Conservation (phyloP, 2,329 filamentous ascomycete genomes). For the Lasiodiplodia citricola region DNA sequence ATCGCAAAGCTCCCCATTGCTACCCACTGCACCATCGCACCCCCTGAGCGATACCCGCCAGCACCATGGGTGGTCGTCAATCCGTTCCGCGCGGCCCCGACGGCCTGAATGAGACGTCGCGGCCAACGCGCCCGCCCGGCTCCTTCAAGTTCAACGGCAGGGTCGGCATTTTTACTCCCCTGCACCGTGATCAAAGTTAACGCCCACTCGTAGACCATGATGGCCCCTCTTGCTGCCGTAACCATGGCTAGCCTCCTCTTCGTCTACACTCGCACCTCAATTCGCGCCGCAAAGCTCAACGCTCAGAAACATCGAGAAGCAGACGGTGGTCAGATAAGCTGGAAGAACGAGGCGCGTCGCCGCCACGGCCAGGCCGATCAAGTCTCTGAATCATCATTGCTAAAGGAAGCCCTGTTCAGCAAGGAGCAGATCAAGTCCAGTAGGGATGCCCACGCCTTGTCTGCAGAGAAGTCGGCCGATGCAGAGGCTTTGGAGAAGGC, state of each 20-base stretch:
- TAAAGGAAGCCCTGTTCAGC: constrained; percentile 22
- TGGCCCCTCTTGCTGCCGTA: constrained; percentile 66
- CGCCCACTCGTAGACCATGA: constrained; percentile 51
- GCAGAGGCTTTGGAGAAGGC: constrained; percentile 7
- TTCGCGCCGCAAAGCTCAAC: constrained; percentile 69
- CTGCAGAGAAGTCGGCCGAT: constrained; percentile 2
- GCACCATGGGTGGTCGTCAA: constrained; percentile 52
- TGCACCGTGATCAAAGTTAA: constrained; percentile 1
- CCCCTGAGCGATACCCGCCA: not conserved
- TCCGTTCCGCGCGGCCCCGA: constrained; percentile 51
- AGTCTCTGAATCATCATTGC: constrained; percentile 10
- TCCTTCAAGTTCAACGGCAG: constrained; percentile 23
- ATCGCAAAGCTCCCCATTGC: not conserved
- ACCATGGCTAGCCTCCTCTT: constrained; percentile 66
- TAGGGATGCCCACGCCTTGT: not conserved
- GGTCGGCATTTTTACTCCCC: not conserved
- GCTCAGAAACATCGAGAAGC: constrained; percentile 64
- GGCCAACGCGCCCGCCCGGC: constrained; percentile 22
- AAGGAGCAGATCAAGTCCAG: constrained; percentile 3
- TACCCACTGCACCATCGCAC: not conserved
- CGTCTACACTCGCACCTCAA: constrained; percentile 68
- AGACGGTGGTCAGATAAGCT: constrained; percentile 61
- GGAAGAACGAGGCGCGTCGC: constrained; percentile 60
- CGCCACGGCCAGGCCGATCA: constrained; percentile 51
- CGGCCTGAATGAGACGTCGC: constrained; percentile 49